These are phyloP conservation scores for Aaosphaeria arxii DNA, from an alignment of 2,329 filamentous ascomycete species.

Conservation along the genomic window DNA sequence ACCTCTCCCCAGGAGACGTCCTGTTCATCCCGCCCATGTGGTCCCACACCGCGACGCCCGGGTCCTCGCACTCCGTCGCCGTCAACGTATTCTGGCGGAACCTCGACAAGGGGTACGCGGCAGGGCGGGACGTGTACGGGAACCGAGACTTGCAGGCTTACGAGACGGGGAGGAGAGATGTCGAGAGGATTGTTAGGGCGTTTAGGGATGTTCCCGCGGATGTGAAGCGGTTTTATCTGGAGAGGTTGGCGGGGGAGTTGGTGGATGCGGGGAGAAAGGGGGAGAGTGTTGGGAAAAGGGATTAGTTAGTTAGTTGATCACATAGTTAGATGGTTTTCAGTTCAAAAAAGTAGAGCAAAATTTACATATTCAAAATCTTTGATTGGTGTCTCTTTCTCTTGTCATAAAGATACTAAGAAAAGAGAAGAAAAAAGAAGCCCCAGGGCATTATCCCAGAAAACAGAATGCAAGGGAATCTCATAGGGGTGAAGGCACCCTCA, in stretches of 20 bases:
- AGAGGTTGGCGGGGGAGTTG: conserved; percentile 69
- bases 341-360: too few relatives aligned
- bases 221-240: conserved; percentile 71
- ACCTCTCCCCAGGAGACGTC: conserved; percentile 69
- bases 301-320: too few relatives aligned
- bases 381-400: too few relatives aligned
- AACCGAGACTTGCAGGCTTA: conserved; percentile 83
- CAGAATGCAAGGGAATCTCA: too few relatives aligned
- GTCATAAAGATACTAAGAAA: too few relatives aligned
- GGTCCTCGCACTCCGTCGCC: conserved; percentile 61
- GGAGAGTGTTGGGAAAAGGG: too few relatives aligned
- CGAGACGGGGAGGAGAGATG: conserved; percentile 72
- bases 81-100: conserved; percentile 89
- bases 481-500: too few relatives aligned
- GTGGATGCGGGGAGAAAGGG: conserved; percentile 24
- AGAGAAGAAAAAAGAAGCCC: too few relatives aligned
- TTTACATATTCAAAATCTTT: too few relatives aligned
- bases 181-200: conserved; percentile 62
- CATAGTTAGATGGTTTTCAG: too few relatives aligned
- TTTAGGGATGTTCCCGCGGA: conserved; percentile 66
- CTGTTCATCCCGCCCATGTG: conserved; percentile 81
- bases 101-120: conserved; percentile 64
- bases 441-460: too few relatives aligned
- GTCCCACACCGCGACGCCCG: conserved; percentile 69
- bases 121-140: conserved; percentile 80